Evolutionary conservation across 345 rosid species (phyloP), one percentile per base, ranked within the genome.

Genomic region (Sonneratia alba): DNA sequence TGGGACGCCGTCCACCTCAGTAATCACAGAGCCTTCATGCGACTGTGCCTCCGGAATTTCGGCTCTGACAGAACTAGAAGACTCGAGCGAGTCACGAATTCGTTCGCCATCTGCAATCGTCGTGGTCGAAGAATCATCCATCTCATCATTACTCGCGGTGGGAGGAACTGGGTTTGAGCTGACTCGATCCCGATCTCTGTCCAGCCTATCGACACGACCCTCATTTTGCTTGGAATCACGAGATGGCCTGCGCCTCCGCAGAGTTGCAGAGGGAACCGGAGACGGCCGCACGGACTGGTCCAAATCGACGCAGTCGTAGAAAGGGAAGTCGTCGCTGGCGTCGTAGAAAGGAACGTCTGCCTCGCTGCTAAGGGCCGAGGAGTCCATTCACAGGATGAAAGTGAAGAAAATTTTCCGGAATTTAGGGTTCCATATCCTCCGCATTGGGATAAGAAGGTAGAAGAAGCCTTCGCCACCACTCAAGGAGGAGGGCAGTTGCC

Each of bases 311-410:
- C 84, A 83, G 71, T 87, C 91, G 80, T 78, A 56, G 48, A 83
- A 84, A 2, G 83, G 83, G 70, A 88, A 90, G 36, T 87, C 87
- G 53, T 85, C 93, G 16, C 70, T 71, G 0, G 95, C 88, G 72
- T 88, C 97, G 66, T 73, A 69, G 79, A 94, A 91, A 36, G 7
- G 66, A 59, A 77, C 78, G 43, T 72, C 87, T 22, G 75, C 87
- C 21, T 73, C 76, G 48, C 42, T 32, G 53, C 32, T 32, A 34
- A 61, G 40, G 38, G 22, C 21, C 21, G 70, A n/a, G 59, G 75
- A 47, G 32, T 10, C 75, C 75, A 72, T 72, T 15, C 36, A 5
- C 38, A 24, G 37, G 37, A 14, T 1, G 12, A 9, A 7, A 34
- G 38, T 12, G 36, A 11, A 15, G 66, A 32, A 12, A 12, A 32